Evolutionary conservation across 352 stramenopile genomes (phyloP).

Genomic region (Plasmopara halstedii): DNA sequence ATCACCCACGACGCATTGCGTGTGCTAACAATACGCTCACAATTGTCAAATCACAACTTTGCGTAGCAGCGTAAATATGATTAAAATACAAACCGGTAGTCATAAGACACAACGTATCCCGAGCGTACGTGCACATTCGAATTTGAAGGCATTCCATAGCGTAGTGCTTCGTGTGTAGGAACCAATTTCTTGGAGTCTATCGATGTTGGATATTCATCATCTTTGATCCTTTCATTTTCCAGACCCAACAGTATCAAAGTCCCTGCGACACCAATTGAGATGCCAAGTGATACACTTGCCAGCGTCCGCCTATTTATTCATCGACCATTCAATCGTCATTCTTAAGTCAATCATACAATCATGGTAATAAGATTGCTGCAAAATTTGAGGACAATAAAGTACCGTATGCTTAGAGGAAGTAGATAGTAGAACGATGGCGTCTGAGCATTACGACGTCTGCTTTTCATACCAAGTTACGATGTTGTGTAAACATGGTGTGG

Average conservation of each 20-base stretch:
- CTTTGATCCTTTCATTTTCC: slow-evolving; percentile 11
- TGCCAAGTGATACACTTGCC: slow-evolving; percentile 37
- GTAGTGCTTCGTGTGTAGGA: slow-evolving; percentile 55
- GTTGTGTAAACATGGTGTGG: slow-evolving; percentile 4
- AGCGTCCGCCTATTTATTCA: slow-evolving; percentile 29
- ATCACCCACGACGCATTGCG: slow-evolving; percentile 83
- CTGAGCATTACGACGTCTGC: slow-evolving; percentile 10
- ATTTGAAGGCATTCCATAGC: slow-evolving; percentile 60
- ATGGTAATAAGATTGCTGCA: neutral
- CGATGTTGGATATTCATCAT: slow-evolving; percentile 5
- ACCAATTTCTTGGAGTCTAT: slow-evolving; percentile 12
- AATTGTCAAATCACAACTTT: neutral
- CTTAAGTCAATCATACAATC: neutral
- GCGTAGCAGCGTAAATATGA: neutral
- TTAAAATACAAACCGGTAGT: slow-evolving; percentile 47
- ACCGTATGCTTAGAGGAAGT: slow-evolving; percentile 31
- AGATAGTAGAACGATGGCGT: slow-evolving; percentile 20
- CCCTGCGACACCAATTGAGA: slow-evolving; percentile 42
- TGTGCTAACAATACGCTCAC: slow-evolving; percentile 28
- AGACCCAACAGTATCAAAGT: slow-evolving; percentile 33
- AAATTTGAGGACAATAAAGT: neutral
- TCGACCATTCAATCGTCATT: slow-evolving; percentile 9
- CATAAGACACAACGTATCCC: slow-evolving; percentile 81
- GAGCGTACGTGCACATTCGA: slow-evolving; percentile 64
- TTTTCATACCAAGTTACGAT: slow-evolving; percentile 13